Evolutionary conservation across 164 flowering plant species (phyloP).

Genomic region (Liriodendron chinense): DNA sequence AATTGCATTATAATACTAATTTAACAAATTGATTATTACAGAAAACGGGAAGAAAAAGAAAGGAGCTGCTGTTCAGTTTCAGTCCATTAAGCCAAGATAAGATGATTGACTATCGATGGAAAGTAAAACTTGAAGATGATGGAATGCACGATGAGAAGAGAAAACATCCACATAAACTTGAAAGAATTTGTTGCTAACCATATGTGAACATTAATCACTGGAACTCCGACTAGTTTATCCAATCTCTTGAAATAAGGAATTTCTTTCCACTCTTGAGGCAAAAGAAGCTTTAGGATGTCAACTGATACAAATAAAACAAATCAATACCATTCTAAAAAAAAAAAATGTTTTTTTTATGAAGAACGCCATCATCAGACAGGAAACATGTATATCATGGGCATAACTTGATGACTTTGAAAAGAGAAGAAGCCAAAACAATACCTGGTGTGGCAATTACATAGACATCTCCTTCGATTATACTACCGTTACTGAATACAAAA

Average conservation of each 20-base stretch:
- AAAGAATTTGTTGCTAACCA: slow-evolving; percentile 55
- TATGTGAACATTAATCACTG: slow-evolving; percentile 95
- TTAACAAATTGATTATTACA: background rate
- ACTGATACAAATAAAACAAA: slow-evolving; percentile 42
- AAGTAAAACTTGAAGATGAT: background rate
- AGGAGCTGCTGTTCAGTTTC: background rate
- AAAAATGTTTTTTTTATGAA: background rate
- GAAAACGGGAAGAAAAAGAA: background rate
- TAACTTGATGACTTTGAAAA: background rate
- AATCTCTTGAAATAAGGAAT: slow-evolving; percentile 73
- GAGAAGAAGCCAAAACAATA: slow-evolving; percentile 13
- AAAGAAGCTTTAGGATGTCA: slow-evolving; percentile 85
- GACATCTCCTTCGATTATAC: slow-evolving; percentile 71
- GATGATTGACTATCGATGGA: background rate
- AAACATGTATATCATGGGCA: background rate
- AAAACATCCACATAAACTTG: background rate
- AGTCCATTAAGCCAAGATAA: background rate
- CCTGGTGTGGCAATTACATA: slow-evolving; percentile 96
- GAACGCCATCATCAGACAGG: background rate
- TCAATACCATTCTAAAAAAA: background rate
- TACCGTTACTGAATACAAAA: slow-evolving; percentile 62
- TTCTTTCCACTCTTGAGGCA: slow-evolving; percentile 90
- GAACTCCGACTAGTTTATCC: slow-evolving; percentile 97
- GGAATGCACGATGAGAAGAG: background rate
- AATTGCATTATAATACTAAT: background rate